Percentiles rank a stretch among this genome's conserved stretches.
These are phyloP conservation scores for Gossypium mustelinum DNA, from an alignment of 345 rosid species.

Conservation along the genomic window DNA sequence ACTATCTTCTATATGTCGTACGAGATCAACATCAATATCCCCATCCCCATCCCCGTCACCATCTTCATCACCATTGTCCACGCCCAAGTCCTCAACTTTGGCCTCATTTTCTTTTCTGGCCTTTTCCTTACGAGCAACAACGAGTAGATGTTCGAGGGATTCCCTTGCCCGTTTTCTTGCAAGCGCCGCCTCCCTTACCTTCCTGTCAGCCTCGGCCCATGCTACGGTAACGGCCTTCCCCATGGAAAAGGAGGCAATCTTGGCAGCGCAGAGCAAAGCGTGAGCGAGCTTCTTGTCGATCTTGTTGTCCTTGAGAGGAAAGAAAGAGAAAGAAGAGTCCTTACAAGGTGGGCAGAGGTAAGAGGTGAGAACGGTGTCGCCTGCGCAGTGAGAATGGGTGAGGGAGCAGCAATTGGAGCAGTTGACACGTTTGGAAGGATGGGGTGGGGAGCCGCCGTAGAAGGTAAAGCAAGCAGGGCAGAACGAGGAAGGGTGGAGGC, in stretches of 20 bases:
- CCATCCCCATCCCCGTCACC: not conserved
- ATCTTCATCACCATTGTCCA: constrained; percentile 10
- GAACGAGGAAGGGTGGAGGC: constrained; percentile 51
- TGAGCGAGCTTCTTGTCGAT: constrained; percentile 41
- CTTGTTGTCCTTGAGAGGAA: constrained; percentile 37
- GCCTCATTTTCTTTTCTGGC: not conserved
- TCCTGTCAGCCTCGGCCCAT: constrained; percentile 47
- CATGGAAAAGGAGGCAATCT: constrained; percentile 52
- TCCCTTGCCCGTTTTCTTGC: constrained; percentile 69
- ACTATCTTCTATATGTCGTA: constrained; percentile 10
- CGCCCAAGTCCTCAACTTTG: not conserved
- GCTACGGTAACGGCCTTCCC: constrained; percentile 38
- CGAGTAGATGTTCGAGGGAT: constrained; percentile 41
- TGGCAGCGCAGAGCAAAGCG: constrained; percentile 55
- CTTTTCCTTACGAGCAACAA: not conserved
- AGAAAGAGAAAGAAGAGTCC: constrained; percentile 37
- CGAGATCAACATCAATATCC: constrained; percentile 14
- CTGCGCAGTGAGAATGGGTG: constrained; percentile 64
- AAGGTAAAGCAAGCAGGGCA: constrained; percentile 66
- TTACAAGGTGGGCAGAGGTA: constrained; percentile 54
- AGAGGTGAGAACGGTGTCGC: constrained; percentile 29
- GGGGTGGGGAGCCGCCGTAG: constrained; percentile 49
- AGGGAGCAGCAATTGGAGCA: constrained; percentile 54
- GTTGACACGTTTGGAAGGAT: constrained; percentile 42
- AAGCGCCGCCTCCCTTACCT: constrained; percentile 52